Evolutionary conservation across 2,329 filamentous ascomycete species (phyloP).

Genomic region (Diatrype stigma): DNA sequence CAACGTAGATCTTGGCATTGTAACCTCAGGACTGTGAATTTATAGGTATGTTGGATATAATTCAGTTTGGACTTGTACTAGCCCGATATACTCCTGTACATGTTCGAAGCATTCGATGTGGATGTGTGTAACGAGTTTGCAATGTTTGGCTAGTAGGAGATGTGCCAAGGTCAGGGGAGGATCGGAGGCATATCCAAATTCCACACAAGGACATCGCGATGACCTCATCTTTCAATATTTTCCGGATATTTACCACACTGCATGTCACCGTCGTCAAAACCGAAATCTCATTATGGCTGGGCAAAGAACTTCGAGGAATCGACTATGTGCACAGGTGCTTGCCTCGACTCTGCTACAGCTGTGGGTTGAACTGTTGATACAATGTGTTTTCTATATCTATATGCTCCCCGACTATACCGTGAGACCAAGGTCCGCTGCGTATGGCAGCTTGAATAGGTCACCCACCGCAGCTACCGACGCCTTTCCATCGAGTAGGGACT

Average conservation of each 20-base stretch:
- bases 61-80: background rate
- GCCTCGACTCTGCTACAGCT: constrained; percentile 32
- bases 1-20: no score
- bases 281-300: background rate
- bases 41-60: background rate
- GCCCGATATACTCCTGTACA: no score
- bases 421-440: constrained; percentile 88
- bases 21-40: no score
- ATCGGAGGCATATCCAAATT: no score
- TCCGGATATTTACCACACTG: background rate
- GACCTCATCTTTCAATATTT: no score
- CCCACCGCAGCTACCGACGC: constrained; percentile 86
- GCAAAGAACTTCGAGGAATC: constrained; percentile 33
- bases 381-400: constrained; percentile 27
- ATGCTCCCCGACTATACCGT: constrained; percentile 66
- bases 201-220: no score
- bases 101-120: no score
- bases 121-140: no score
- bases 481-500: constrained; percentile 82
- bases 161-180: no score
- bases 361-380: constrained; percentile 38
- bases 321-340: constrained; percentile 43
- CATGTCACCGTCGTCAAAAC: background rate
- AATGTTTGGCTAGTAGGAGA: no score
- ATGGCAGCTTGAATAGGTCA: constrained; percentile 87